phyloP scores from a whole-genome alignment of 768 basidiomycete genomes.

The Kondoa subrosea region DNA sequence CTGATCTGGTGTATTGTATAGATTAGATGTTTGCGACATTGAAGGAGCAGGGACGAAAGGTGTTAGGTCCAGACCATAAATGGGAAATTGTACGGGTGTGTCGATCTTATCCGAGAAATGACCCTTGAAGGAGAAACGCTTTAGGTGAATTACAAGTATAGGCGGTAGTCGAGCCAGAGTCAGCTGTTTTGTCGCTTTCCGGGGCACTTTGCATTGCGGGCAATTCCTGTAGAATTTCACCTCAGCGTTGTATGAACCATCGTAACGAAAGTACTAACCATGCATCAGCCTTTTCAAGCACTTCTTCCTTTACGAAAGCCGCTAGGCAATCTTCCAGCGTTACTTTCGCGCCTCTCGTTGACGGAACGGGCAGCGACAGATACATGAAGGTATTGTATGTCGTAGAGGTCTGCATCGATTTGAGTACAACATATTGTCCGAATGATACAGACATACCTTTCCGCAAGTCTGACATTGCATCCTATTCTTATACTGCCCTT shows the following conservation, averaged over 20 bases:
- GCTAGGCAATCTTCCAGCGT: constrained; percentile 67
- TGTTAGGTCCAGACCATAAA: constrained; percentile 45
- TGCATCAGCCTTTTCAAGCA: constrained; percentile 79
- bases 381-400: constrained; percentile 95
- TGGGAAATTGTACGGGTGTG: constrained; percentile 79
- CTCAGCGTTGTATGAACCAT: not conserved
- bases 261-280: constrained; percentile 44
- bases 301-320: constrained; percentile 73
- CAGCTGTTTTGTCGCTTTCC: constrained; percentile 68
- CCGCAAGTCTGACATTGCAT: constrained; percentile 78
- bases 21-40: constrained; percentile 42
- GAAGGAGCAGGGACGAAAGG: constrained; percentile 66
- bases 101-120: constrained; percentile 93
- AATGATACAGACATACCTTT: constrained; percentile 42
- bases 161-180: constrained; percentile 85
- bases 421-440: constrained; percentile 21
- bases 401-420: constrained; percentile 62
- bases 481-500: constrained; percentile 84
- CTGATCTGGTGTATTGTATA: constrained; percentile 3
- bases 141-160: constrained; percentile 76
- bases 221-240: constrained; percentile 56
- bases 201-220: constrained; percentile 75
- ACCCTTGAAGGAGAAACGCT: constrained; percentile 78
- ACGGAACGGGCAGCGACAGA: constrained; percentile 72
- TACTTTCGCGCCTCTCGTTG: constrained; percentile 44